A percentile compares a stretch with the other conserved stretches of the same genome.
These are phyloP conservation scores for Naganishia cerealis DNA, from an alignment of 1,284 basidiomycete genomes.

Conservation along the genomic window DNA sequence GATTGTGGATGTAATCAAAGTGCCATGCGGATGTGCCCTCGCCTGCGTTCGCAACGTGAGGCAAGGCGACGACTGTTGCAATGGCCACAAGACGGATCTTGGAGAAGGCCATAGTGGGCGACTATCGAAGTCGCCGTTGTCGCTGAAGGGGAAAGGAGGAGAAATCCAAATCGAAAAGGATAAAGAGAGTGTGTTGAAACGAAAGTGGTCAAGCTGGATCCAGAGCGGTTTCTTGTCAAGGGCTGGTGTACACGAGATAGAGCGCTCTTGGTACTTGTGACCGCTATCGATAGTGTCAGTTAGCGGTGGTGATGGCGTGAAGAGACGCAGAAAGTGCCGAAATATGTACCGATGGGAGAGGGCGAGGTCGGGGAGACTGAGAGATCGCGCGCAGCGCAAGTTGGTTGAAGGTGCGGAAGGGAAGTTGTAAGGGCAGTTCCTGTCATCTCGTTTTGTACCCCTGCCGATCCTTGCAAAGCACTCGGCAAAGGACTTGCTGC, in stretches of 20 bases:
- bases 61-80: neutral
- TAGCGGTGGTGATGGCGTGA: neutral
- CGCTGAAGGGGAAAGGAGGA: slow-evolving; percentile 3
- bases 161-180: neutral
- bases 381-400: neutral
- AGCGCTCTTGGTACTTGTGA: slow-evolving; percentile 1
- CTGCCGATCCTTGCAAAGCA: neutral
- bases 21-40: slow-evolving; percentile 26
- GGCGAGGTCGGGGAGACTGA: neutral
- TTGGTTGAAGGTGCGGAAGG: neutral
- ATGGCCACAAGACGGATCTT: neutral
- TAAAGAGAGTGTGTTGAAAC: neutral
- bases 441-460: neutral
- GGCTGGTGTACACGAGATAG: neutral
- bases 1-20: slow-evolving; percentile 17
- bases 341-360: neutral
- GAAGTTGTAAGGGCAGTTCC: neutral
- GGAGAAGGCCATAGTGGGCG: slow-evolving; percentile 10
- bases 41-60: slow-evolving; percentile 1
- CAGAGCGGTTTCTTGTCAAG: neutral
- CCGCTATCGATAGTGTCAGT: neutral
- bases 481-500: neutral
- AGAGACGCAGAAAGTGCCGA: too few relatives aligned
- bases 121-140: neutral
- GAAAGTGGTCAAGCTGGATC: slow-evolving; percentile 4